Conservation (phyloP, 2,329 filamentous ascomycete genomes). For the Venturia oleaginea region DNA sequence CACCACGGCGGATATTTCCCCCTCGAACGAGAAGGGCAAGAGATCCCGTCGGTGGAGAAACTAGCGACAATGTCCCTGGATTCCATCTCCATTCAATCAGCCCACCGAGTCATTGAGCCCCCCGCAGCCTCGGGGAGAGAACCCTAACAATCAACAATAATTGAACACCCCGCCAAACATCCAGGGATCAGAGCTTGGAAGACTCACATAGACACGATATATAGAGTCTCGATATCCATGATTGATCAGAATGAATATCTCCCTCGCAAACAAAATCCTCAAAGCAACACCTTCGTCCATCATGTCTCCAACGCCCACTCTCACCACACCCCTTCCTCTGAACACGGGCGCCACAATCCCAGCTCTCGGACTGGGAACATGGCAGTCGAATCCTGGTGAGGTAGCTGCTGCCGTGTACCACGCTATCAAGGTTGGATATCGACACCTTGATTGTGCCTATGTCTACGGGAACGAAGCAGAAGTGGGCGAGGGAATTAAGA, state of each 20-base stretch:
- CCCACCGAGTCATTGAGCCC: neutral
- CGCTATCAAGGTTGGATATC: constrained; percentile 39
- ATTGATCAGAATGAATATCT: constrained; percentile 25
- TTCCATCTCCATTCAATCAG: neutral
- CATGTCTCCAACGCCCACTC: constrained; percentile 28
- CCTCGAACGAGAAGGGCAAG: neutral
- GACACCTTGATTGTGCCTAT: constrained; percentile 55
- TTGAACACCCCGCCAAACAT: neutral
- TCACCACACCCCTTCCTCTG: constrained; percentile 31
- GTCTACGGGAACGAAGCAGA: constrained; percentile 36
- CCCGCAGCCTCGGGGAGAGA: no score
- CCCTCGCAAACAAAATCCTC: constrained; percentile 32
- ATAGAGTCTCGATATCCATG: neutral
- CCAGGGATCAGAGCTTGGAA: neutral
- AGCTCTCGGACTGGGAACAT: constrained; percentile 31
- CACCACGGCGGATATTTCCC: neutral
- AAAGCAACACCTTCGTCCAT: constrained; percentile 28
- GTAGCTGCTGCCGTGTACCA: constrained; percentile 39
- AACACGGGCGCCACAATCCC: constrained; percentile 32
- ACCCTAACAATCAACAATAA: neutral
- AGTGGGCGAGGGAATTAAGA: constrained; percentile 34
- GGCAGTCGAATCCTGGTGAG: constrained; percentile 34
- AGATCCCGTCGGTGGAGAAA: neutral
- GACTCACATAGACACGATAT: neutral
- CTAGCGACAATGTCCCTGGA: neutral